These are phyloP conservation scores for Erodium trifolium DNA, from an alignment of 441 rosid species.

Conservation along the genomic window DNA sequence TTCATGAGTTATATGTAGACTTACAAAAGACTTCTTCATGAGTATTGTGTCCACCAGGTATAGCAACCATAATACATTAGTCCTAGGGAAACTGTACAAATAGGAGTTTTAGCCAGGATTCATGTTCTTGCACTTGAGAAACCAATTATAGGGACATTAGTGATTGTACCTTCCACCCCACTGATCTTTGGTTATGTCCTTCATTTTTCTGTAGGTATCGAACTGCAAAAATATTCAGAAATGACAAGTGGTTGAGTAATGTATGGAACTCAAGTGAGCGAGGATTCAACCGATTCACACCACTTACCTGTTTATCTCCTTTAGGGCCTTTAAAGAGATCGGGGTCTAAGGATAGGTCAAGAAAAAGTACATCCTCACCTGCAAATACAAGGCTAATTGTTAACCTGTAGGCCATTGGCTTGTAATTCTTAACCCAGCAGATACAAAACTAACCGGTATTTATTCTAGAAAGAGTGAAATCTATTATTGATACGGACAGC, in stretches of 20 bases:
- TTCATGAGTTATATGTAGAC: slow-evolving; percentile 21
- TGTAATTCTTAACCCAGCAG: no score
- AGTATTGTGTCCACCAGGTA: slow-evolving; percentile 80
- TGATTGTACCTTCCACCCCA: slow-evolving; percentile 82
- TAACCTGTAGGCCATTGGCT: neutral
- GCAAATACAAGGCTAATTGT: slow-evolving; percentile 13
- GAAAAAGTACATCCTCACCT: slow-evolving; percentile 80
- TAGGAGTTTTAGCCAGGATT: slow-evolving; percentile 3
- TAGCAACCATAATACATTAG: slow-evolving; percentile 87
- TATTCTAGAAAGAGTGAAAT: slow-evolving; percentile 89
- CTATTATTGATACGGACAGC: slow-evolving; percentile 61
- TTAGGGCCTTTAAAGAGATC: slow-evolving; percentile 79
- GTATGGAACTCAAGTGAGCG: slow-evolving; percentile 8
- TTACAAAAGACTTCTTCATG: slow-evolving; percentile 78
- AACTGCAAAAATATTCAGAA: slow-evolving; percentile 40
- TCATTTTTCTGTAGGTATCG: slow-evolving; percentile 89
- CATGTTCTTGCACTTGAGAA: neutral
- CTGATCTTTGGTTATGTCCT: slow-evolving; percentile 56
- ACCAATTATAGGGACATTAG: no score
- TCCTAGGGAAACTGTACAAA: slow-evolving; percentile 65
- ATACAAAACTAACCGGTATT: slow-evolving; percentile 46
- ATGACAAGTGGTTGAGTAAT: slow-evolving; percentile 1
- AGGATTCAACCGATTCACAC: neutral
- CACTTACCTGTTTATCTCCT: slow-evolving; percentile 79
- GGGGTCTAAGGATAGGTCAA: slow-evolving; percentile 80